Evolutionary conservation across 1,284 basidiomycete genomes (phyloP), one percentile per base, ranked within the genome.

Genomic region (Sphagnurus paluster): DNA sequence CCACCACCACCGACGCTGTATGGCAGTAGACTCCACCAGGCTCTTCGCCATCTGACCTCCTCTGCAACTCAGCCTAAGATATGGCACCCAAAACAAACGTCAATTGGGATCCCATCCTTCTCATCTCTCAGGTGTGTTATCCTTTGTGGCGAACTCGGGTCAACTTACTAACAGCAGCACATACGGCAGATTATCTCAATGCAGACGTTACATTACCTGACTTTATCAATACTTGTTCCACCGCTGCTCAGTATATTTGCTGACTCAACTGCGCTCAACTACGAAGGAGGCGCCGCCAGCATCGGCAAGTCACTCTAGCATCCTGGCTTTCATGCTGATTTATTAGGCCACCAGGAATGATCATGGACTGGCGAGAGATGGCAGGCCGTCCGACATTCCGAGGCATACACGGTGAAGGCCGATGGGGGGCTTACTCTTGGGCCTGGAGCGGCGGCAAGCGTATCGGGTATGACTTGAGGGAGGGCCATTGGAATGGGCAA

Each of bases 341-440:
- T n/a, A 44, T 14, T 39, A 25, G 20, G 14, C 23, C 20, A 32
- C 38, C 44, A 87, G 85, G 86, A 7, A 91, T 94, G 88, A 74
- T 98, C 23, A 90, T 99, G 82, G 95, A 99, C 69, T 99, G 96
- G 96, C 79, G 93, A 38, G 91, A 98, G 66, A 86, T 99, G 78
- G 89, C 90, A 1, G 89, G 91, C 6, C 70, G 80, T 46, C 82
- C 88, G 2, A 93, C 91, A 0, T 79, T 87, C 1, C 77, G 76
- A 48, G 78, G 80, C 13, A 68, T 79, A 45, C 75, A 79, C 32
- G 82, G 80, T 14, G 80, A 78, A 49, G 77, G 79, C 42, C 70
- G 77, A 28, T 90, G 84, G 82, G 72, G 68, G 39, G 77, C 81
- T 21, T 80, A 81, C 63, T 74, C 77, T 28, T 82, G 83, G 53